These are phyloP conservation scores for Erythrobasidium hasegawianum DNA, from an alignment of 1,284 basidiomycete species.

Conservation along the genomic window DNA sequence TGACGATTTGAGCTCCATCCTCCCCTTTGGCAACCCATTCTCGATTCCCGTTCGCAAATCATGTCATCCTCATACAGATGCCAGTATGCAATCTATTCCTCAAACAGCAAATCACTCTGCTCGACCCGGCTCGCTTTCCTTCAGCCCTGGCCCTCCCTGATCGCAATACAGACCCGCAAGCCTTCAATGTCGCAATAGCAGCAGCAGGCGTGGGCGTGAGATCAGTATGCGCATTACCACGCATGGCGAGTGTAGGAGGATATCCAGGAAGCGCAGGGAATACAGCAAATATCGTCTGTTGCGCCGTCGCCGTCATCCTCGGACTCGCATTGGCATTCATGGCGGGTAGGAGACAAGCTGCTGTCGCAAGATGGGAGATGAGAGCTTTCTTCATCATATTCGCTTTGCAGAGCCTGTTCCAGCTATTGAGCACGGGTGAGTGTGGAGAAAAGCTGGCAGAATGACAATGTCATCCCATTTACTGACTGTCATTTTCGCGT, in stretches of 20 bases:
- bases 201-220: slow-evolving; percentile 40
- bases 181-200: slow-evolving; percentile 27
- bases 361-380: slow-evolving; percentile 43
- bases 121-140: slow-evolving; percentile 18
- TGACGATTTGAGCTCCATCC: not conserved
- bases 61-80: slow-evolving; percentile 3
- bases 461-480: too few relatives aligned
- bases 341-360: slow-evolving; percentile 39
- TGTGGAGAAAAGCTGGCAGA: too few relatives aligned
- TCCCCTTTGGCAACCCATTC: not conserved
- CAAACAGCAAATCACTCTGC: slow-evolving; percentile 26
- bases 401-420: slow-evolving; percentile 40
- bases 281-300: slow-evolving; percentile 42
- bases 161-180: slow-evolving; percentile 11
- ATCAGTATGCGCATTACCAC: slow-evolving; percentile 39
- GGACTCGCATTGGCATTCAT: slow-evolving; percentile 38
- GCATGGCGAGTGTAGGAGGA: slow-evolving; percentile 39
- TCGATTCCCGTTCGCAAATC: not conserved
- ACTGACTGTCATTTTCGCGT: too few relatives aligned
- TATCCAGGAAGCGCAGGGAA: slow-evolving; percentile 38
- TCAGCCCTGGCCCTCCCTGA: slow-evolving; percentile 39
- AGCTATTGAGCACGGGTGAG: slow-evolving; percentile 38
- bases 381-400: slow-evolving; percentile 42
- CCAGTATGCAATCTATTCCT: slow-evolving; percentile 29
- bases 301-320: slow-evolving; percentile 40